These are phyloP conservation scores for Penicillium atrosanguineum DNA, from an alignment of 495 filamentous ascomycete genomes.

Conservation along the genomic window DNA sequence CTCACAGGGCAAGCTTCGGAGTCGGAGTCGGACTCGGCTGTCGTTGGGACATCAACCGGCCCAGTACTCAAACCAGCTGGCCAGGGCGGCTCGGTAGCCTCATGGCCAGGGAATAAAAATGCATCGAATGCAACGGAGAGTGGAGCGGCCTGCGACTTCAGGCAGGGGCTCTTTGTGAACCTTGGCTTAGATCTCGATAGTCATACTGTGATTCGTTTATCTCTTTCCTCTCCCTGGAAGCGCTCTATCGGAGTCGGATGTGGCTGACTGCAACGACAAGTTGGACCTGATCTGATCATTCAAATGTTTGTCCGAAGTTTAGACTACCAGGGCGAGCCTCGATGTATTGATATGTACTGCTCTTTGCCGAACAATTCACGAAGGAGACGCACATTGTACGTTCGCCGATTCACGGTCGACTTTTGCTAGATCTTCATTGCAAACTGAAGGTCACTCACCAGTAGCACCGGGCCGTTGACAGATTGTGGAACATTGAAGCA, in stretches of 20 bases:
- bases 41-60: slow-evolving; percentile 1
- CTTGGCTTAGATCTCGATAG: not conserved
- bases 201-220: slow-evolving; percentile 10
- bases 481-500: slow-evolving; percentile 3
- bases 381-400: slow-evolving; percentile 1
- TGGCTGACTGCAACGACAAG: slow-evolving; percentile 1
- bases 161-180: not conserved
- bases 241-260: slow-evolving; percentile 10
- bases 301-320: slow-evolving; percentile 1
- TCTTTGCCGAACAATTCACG: slow-evolving; percentile 2
- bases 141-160: not conserved
- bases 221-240: slow-evolving; percentile 1
- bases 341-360: slow-evolving; percentile 16
- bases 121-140: not conserved
- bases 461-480: slow-evolving; percentile 2
- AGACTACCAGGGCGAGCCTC: not conserved
- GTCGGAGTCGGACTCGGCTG: slow-evolving; percentile 23
- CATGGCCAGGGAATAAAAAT: not conserved
- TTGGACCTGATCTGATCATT: slow-evolving; percentile 1
- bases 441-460: slow-evolving; percentile 4
- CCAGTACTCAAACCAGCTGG: not conserved
- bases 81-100: not conserved
- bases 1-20: slow-evolving; percentile 7
- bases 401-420: slow-evolving; percentile 6
- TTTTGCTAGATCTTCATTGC: slow-evolving; percentile 6